phyloP scores from a whole-genome alignment of 768 basidiomycete species.

The Psilocybe cubensis region DNA sequence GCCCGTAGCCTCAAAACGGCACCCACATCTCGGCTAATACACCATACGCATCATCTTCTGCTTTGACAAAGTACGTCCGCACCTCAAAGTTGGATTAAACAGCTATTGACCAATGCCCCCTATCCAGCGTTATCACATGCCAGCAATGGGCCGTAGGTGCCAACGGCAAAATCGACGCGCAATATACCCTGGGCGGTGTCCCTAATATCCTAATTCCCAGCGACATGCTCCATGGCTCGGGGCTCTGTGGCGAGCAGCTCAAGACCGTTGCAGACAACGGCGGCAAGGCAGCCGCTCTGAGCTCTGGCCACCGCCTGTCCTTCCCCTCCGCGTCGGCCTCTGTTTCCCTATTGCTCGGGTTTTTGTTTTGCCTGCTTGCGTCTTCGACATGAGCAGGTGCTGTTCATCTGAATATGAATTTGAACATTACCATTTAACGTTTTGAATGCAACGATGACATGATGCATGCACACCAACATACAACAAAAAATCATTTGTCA shows the following conservation, averaged over 20 bases:
- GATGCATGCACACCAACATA: too few species aligned
- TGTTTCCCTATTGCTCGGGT: constrained; percentile 5
- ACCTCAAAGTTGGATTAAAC: not conserved
- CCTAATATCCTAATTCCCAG: constrained; percentile 59
- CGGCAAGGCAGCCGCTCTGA: constrained; percentile 24
- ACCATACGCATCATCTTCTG: constrained; percentile 48
- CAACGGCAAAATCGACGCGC: constrained; percentile 58
- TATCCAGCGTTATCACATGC: constrained; percentile 62
- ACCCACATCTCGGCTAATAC: constrained; percentile 61
- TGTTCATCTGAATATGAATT: not conserved
- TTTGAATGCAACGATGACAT: not conserved
- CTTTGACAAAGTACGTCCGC: constrained; percentile 58
- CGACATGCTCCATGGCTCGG: constrained; percentile 36
- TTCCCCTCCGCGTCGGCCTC: constrained; percentile 5
- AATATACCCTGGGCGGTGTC: constrained; percentile 67
- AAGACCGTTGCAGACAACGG: constrained; percentile 21
- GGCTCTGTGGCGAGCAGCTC: constrained; percentile 38
- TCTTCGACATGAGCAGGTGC: not conserved
- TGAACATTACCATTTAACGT: not conserved
- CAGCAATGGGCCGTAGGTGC: constrained; percentile 71
- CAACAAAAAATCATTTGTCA: too few species aligned
- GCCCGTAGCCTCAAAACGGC: constrained; percentile 50
- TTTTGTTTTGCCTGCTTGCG: not conserved
- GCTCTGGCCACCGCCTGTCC: constrained; percentile 1
- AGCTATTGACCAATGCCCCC: not conserved